These are phyloP conservation scores for Verruconis gallopava DNA, from an alignment of 2,329 filamentous ascomycete genomes.

Conservation along the genomic window DNA sequence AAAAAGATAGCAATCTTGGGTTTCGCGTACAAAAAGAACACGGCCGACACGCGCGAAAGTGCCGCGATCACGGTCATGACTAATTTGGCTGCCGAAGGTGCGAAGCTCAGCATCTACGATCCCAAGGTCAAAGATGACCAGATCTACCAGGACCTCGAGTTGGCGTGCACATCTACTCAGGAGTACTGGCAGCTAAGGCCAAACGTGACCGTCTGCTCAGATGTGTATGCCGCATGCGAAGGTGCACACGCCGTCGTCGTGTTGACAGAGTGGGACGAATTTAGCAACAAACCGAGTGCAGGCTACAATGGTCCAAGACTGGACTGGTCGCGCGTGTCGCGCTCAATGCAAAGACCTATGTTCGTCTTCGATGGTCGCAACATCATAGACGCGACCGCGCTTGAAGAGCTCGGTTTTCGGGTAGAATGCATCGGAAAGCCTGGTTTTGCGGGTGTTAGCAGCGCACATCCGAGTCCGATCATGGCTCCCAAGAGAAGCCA, in stretches of 20 bases:
- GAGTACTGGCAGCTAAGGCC: slow-evolving; percentile 8
- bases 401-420: slow-evolving; percentile 22
- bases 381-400: slow-evolving; percentile 20
- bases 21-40: slow-evolving; percentile 70
- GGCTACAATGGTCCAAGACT: slow-evolving; percentile 7
- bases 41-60: slow-evolving; percentile 59
- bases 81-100: slow-evolving; percentile 50
- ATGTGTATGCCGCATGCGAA: slow-evolving; percentile 10
- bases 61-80: slow-evolving; percentile 56
- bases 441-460: slow-evolving; percentile 8
- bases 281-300: slow-evolving; percentile 7
- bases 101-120: slow-evolving; percentile 56
- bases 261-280: slow-evolving; percentile 9
- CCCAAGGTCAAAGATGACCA: slow-evolving; percentile 23
- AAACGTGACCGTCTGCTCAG: slow-evolving; percentile 9
- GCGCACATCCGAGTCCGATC: not conserved
- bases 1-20: slow-evolving; percentile 62
- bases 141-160: slow-evolving; percentile 8
- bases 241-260: slow-evolving; percentile 8
- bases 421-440: slow-evolving; percentile 23
- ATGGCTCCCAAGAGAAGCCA: not conserved
- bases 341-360: slow-evolving; percentile 20
- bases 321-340: slow-evolving; percentile 21
- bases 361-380: slow-evolving; percentile 26
- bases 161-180: not conserved